A percentile compares a stretch with the other conserved stretches of the same genome.
These are phyloP conservation scores for Aspergillus ostianus DNA, from an alignment of 495 filamentous ascomycete genomes.

Conservation along the genomic window DNA sequence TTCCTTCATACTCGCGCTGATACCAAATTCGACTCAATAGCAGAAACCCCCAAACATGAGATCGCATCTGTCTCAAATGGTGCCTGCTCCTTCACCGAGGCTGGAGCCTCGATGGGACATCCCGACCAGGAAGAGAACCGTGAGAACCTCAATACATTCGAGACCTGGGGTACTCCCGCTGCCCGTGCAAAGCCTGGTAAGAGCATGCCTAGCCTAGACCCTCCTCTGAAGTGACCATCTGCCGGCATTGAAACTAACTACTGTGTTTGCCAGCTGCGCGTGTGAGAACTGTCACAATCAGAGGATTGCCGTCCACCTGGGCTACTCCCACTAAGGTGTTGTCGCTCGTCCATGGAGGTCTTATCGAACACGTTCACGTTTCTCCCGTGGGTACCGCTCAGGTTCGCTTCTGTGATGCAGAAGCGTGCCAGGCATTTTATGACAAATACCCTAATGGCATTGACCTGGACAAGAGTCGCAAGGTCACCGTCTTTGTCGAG, in stretches of 20 bases:
- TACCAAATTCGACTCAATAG: not conserved
- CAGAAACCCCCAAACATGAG: not conserved
- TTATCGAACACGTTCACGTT: constrained; percentile 34
- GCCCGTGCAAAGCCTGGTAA: constrained; percentile 29
- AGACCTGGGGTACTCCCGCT: constrained; percentile 26
- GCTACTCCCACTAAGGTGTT: constrained; percentile 34
- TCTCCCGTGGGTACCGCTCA: constrained; percentile 24
- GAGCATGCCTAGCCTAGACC: not conserved
- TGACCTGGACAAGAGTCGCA: constrained; percentile 26
- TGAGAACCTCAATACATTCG: constrained; percentile 25
- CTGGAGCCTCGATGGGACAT: not conserved
- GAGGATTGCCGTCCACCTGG: constrained; percentile 31
- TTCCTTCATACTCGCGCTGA: not conserved
- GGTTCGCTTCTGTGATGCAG: constrained; percentile 41
- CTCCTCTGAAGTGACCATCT: not conserved
- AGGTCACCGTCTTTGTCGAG: constrained; percentile 33
- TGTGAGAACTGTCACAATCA: constrained; percentile 36
- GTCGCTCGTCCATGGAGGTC: constrained; percentile 43
- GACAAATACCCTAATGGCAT: constrained; percentile 45
- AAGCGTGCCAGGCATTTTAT: constrained; percentile 39
- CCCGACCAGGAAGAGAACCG: constrained; percentile 16
- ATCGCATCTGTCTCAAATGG: not conserved
- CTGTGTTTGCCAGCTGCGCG: constrained; percentile 26
- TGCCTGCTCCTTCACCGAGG: not conserved
- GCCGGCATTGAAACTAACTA: constrained; percentile 3